Percentiles rank a stretch among this genome's conserved stretches.
These are phyloP conservation scores for Parathielavia appendiculata DNA, from an alignment of 495 filamentous ascomycete species.

Conservation along the genomic window DNA sequence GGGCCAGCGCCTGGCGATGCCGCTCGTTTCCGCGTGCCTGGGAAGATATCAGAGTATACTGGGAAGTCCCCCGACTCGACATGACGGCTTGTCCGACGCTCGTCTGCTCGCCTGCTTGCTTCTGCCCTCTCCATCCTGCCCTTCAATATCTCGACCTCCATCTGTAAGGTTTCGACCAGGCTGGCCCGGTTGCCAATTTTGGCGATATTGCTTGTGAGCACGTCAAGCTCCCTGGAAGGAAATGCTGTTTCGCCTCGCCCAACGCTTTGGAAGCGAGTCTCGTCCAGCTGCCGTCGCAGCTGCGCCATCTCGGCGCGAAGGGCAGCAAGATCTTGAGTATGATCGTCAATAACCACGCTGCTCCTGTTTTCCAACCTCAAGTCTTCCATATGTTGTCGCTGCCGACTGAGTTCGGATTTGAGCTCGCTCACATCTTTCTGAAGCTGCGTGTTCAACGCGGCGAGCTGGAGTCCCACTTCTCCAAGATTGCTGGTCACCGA, in stretches of 20 bases:
- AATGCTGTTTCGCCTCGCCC: conserved; percentile 19
- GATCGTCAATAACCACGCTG: conserved; percentile 1
- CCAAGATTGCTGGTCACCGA: not conserved
- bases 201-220: conserved; percentile 34
- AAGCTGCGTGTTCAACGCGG: not conserved
- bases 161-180: conserved; percentile 39
- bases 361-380: conserved; percentile 2
- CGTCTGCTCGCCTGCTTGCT: conserved; percentile 10
- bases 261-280: conserved; percentile 16
- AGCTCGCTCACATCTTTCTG: conserved; percentile 5
- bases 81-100: not conserved
- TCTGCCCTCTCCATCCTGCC: conserved; percentile 33
- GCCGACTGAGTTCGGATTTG: conserved; percentile 3
- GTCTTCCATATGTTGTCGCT: conserved; percentile 10
- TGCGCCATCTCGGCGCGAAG: conserved; percentile 21
- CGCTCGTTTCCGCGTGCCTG: conserved; percentile 13
- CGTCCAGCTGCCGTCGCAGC: conserved; percentile 29
- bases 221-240: conserved; percentile 34
- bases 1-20: not conserved
- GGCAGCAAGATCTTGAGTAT: conserved; percentile 18
- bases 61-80: not conserved
- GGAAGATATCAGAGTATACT: not conserved
- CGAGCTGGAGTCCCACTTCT: conserved; percentile 7
- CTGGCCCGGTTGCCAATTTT: conserved; percentile 36
- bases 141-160: conserved; percentile 39